A percentile compares a stretch with the other conserved stretches of the same genome.
These are phyloP conservation scores for Xylaria multiplex DNA, from an alignment of 2,329 filamentous ascomycete species.

Conservation along the genomic window DNA sequence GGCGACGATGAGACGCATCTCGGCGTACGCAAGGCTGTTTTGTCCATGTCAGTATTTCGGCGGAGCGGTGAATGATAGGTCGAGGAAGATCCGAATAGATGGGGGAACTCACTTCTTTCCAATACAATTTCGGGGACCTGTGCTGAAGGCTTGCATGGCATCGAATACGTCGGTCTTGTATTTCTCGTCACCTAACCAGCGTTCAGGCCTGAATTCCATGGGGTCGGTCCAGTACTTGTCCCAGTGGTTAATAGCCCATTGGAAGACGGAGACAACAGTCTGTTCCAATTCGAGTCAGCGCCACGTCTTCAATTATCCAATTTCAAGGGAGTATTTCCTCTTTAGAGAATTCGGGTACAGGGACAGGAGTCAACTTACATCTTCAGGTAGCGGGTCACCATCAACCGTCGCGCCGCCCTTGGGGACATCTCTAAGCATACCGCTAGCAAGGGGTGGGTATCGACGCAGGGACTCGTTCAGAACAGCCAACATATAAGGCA, in stretches of 20 bases:
- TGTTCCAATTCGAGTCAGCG: constrained; percentile 37
- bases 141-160: constrained; percentile 52
- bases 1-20: constrained; percentile 55
- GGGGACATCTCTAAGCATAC: constrained; percentile 43
- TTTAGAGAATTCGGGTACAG: neutral
- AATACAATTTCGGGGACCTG: constrained; percentile 54
- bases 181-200: constrained; percentile 48
- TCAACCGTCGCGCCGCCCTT: constrained; percentile 44
- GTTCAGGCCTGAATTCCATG: constrained; percentile 53
- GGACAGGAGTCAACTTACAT: constrained; percentile 37
- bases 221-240: constrained; percentile 53
- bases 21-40: constrained; percentile 53
- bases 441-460: constrained; percentile 51
- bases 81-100: too few species aligned
- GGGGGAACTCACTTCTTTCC: constrained; percentile 52
- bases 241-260: constrained; percentile 52
- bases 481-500: constrained; percentile 55
- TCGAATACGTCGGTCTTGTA: constrained; percentile 50
- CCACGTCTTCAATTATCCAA: neutral
- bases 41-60: constrained; percentile 25
- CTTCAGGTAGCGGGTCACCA: constrained; percentile 44
- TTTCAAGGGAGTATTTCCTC: neutral
- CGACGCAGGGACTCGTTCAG: constrained; percentile 56
- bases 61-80: neutral
- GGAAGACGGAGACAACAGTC: constrained; percentile 52